Percentiles rank a stretch among this genome's conserved stretches.
These are phyloP conservation scores for Leccinum pallidistipes DNA, from an alignment of 1,284 basidiomycete species.

Conservation along the genomic window DNA sequence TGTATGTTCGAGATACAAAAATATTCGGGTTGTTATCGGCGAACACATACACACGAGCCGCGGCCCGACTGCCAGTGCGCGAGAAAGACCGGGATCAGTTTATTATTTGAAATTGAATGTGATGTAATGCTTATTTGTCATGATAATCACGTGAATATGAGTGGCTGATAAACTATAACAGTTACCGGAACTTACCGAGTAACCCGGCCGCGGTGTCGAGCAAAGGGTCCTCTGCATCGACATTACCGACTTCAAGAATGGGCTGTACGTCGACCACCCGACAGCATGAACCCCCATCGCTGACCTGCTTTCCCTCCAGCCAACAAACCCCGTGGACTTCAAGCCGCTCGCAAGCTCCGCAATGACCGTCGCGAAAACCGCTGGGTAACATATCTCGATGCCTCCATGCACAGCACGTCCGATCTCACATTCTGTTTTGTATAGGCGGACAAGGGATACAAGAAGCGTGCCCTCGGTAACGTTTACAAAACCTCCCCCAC, in stretches of 20 bases:
- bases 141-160: neutral
- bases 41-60: neutral
- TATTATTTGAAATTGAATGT: neutral
- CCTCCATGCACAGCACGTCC: constrained; percentile 5
- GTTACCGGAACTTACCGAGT: constrained; percentile 30
- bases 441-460: constrained; percentile 97
- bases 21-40: neutral
- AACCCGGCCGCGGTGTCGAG: constrained; percentile 7
- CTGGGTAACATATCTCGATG: constrained; percentile 66
- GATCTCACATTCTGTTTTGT: constrained; percentile 12
- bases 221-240: constrained; percentile 31
- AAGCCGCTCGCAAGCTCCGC: constrained; percentile 98
- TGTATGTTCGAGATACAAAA: constrained; percentile 7
- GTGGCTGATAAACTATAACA: constrained; percentile 41
- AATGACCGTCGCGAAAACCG: constrained; percentile 94
- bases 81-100: neutral
- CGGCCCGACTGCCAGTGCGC: constrained; percentile 9
- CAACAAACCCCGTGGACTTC: constrained; percentile 99
- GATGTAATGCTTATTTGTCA: neutral
- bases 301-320: constrained; percentile 44
- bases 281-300: neutral
- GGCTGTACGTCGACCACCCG: constrained; percentile 63
- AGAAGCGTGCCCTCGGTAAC: constrained; percentile 99
- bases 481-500: constrained; percentile 99
- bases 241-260: constrained; percentile 67